A percentile compares a stretch with the other conserved stretches of the same genome.
Evolutionary conservation across 306 rosid species (phyloP).

Genomic region (Lathyrus sativus): DNA sequence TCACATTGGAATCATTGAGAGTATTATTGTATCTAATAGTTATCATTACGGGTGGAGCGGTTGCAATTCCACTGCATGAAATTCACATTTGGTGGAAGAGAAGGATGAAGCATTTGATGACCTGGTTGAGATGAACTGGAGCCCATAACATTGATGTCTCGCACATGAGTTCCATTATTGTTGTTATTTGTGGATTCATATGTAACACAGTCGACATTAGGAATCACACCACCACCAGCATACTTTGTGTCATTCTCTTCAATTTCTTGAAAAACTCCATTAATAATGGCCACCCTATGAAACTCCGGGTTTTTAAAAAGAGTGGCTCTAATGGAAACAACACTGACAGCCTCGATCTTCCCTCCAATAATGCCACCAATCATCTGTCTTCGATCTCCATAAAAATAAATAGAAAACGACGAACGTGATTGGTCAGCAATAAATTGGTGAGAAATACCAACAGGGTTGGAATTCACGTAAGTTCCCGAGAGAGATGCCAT

Average conservation of each 20-base stretch:
- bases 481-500: conserved; percentile 44
- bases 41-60: no score
- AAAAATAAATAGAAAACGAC: conserved; percentile 47
- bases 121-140: background rate
- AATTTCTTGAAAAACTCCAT: background rate
- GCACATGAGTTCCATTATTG: no score
- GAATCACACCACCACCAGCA: no score
- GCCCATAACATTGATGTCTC: no score
- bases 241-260: background rate
- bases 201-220: no score
- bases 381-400: conserved; percentile 44
- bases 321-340: conserved; percentile 45
- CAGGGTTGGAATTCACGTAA: background rate
- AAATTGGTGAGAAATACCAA: background rate
- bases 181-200: no score
- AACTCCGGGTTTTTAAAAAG: conserved; percentile 40
- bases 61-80: background rate
- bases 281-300: conserved; percentile 30
- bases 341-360: conserved; percentile 44
- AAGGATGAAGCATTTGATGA: background rate
- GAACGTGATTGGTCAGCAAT: background rate
- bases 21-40: no score
- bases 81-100: background rate
- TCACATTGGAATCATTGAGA: no score
- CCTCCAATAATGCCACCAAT: conserved; percentile 67